Conservation (phyloP, 2,329 filamentous ascomycete species). For the Penicillium sp. region DNA sequence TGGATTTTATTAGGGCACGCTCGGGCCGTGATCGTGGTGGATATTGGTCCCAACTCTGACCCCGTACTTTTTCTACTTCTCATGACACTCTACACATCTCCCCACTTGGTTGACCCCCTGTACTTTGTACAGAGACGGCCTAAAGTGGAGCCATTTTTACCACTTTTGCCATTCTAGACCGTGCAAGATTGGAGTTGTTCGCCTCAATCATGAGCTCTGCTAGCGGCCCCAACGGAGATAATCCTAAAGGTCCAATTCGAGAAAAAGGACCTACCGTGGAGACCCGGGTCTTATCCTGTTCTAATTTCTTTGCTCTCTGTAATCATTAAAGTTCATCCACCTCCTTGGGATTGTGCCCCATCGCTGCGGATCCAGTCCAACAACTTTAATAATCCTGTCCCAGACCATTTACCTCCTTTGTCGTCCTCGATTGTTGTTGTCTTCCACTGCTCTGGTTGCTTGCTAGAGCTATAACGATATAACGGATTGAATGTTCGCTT, state of each 20-base stretch:
- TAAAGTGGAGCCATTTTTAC: slow-evolving; percentile 5
- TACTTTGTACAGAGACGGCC: slow-evolving; percentile 7
- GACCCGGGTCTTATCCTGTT: neutral
- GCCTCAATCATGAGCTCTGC: slow-evolving; percentile 5
- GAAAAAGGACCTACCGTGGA: slow-evolving; percentile 2
- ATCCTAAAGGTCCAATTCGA: neutral
- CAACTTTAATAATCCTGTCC: slow-evolving; percentile 10
- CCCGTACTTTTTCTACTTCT: neutral
- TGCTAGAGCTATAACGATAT: neutral
- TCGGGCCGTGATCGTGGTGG: slow-evolving; percentile 9
- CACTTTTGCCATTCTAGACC: neutral
- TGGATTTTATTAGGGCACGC: neutral
- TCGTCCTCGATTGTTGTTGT: slow-evolving; percentile 1
- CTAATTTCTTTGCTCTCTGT: slow-evolving; percentile 1
- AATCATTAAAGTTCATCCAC: slow-evolving; percentile 10
- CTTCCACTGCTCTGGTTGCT: neutral
- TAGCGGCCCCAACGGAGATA: slow-evolving; percentile 8
- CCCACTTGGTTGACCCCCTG: slow-evolving; percentile 1
- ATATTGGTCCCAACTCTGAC: slow-evolving; percentile 8
- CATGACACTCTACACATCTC: slow-evolving; percentile 3
- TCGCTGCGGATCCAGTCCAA: slow-evolving; percentile 1
- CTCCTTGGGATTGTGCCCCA: slow-evolving; percentile 2
- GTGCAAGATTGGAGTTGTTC: slow-evolving; percentile 1
- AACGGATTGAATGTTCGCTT: neutral
- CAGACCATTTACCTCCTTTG: slow-evolving; percentile 2